phyloP scores from a whole-genome alignment of 2,329 filamentous ascomycete species.

The Akanthomyces lecanii region DNA sequence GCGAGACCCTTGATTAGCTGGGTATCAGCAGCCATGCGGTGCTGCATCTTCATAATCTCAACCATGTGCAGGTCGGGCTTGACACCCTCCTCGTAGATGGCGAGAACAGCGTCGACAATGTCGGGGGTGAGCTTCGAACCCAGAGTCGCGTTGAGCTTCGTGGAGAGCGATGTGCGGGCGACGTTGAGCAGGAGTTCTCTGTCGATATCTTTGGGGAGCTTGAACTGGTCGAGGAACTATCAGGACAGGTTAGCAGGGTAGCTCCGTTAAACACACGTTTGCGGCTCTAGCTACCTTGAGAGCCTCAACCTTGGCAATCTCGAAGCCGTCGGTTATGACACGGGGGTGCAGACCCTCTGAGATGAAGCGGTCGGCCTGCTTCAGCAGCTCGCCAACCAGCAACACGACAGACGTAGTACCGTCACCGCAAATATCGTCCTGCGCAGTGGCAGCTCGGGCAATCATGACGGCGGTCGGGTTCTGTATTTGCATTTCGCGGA shows the following conservation, averaged over 20 bases:
- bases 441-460: slow-evolving; percentile 81
- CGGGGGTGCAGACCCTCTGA: slow-evolving; percentile 94
- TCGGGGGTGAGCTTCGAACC: slow-evolving; percentile 89
- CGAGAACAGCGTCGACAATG: slow-evolving; percentile 92
- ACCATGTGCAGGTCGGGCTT: slow-evolving; percentile 99
- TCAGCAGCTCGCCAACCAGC: slow-evolving; percentile 91
- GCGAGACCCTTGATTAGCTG: slow-evolving; percentile 91
- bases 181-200: slow-evolving; percentile 91
- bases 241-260: slow-evolving; percentile 7
- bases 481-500: slow-evolving; percentile 86
- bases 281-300: slow-evolving; percentile 59
- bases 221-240: slow-evolving; percentile 91
- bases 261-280: slow-evolving; percentile 4
- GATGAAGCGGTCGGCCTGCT: slow-evolving; percentile 96
- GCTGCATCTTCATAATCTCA: slow-evolving; percentile 99
- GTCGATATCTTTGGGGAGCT: slow-evolving; percentile 82
- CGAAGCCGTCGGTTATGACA: slow-evolving; percentile 95
- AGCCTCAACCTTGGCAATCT: slow-evolving; percentile 90
- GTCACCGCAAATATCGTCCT: slow-evolving; percentile 97
- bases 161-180: slow-evolving; percentile 88
- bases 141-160: slow-evolving; percentile 85
- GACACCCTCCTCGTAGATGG: slow-evolving; percentile 82
- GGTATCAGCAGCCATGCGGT: slow-evolving; percentile 91
- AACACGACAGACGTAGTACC: slow-evolving; percentile 96
- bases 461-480: slow-evolving; percentile 93